Percentiles rank a stretch among this genome's conserved stretches.
These are phyloP conservation scores for Epichloe festucae DNA, from an alignment of 2,329 filamentous ascomycete species.

Conservation along the genomic window DNA sequence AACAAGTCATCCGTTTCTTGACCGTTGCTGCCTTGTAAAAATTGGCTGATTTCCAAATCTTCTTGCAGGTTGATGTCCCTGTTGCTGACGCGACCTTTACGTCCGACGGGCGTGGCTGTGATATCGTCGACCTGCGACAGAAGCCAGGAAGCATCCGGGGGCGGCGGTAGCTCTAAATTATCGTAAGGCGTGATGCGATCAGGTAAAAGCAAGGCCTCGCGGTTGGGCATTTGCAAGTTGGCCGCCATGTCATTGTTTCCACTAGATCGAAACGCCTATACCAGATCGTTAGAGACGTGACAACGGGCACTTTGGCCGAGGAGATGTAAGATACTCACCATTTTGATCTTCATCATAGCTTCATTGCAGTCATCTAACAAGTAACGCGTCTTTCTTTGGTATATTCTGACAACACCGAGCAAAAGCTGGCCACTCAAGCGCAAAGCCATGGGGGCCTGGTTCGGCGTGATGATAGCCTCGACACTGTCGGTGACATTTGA, in stretches of 20 bases:
- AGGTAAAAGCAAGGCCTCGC: conserved; percentile 76
- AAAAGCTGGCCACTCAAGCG: conserved; percentile 88
- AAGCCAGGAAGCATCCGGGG: conserved; percentile 77
- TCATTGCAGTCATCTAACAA: conserved; percentile 95
- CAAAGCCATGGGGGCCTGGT: conserved; percentile 87
- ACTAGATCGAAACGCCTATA: conserved; percentile 78
- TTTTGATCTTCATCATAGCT: conserved; percentile 94
- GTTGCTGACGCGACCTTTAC: conserved; percentile 44
- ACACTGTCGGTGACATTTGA: conserved; percentile 93
- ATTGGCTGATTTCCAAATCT: conserved; percentile 64
- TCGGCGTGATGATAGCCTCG: conserved; percentile 83
- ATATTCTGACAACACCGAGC: conserved; percentile 92
- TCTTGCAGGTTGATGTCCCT: conserved; percentile 57
- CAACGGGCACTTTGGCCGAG: background rate
- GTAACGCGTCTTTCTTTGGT: conserved; percentile 93
- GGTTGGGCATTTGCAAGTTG: conserved; percentile 66
- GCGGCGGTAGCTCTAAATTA: conserved; percentile 60
- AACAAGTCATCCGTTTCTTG: conserved; percentile 45
- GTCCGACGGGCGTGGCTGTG: conserved; percentile 37
- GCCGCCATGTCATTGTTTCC: conserved; percentile 93
- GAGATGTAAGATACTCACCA: conserved; percentile 45
- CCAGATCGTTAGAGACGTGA: conserved; percentile 16
- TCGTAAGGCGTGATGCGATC: conserved; percentile 92
- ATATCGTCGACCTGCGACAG: conserved; percentile 60
- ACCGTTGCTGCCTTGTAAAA: conserved; percentile 59